A percentile compares a stretch with the other conserved stretches of the same genome.
These are phyloP conservation scores for Zizania latifolia DNA, from an alignment of 176 grass and related monocot species.

Conservation along the genomic window DNA sequence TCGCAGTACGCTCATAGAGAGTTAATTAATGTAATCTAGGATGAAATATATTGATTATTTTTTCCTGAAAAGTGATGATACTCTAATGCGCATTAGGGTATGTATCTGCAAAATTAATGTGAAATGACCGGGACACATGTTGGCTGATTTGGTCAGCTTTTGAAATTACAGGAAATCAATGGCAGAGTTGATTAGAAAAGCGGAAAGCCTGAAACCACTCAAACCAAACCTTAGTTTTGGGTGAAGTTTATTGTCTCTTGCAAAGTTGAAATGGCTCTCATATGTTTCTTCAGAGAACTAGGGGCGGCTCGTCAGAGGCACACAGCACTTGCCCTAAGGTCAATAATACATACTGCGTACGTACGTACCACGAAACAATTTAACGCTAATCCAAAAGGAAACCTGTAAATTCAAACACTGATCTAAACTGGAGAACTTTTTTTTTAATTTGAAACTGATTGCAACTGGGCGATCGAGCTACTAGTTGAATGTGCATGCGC, in stretches of 20 bases:
- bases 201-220: neutral
- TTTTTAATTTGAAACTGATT: neutral
- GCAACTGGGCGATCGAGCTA: neutral
- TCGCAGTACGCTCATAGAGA: neutral
- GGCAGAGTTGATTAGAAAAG: neutral
- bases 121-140: neutral
- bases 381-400: neutral
- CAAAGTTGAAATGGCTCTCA: neutral
- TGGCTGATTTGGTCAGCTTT: neutral
- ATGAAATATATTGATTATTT: slow-evolving; percentile 1
- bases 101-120: slow-evolving; percentile 8
- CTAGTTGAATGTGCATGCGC: slow-evolving; percentile 18
- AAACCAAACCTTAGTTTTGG: neutral
- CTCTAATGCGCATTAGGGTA: neutral
- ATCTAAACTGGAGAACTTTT: neutral
- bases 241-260: neutral
- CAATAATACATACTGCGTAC: neutral
- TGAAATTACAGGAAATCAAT: neutral
- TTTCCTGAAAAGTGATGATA: neutral
- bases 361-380: neutral
- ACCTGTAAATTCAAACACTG: neutral
- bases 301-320: no score
- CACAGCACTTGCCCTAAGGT: neutral
- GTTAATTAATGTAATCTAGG: slow-evolving; percentile 2
- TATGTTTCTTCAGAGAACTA: neutral